Evolutionary conservation across 140 eudicot species (phyloP), one percentile per base, ranked within the genome.

Genomic region (Cichorium intybus): DNA sequence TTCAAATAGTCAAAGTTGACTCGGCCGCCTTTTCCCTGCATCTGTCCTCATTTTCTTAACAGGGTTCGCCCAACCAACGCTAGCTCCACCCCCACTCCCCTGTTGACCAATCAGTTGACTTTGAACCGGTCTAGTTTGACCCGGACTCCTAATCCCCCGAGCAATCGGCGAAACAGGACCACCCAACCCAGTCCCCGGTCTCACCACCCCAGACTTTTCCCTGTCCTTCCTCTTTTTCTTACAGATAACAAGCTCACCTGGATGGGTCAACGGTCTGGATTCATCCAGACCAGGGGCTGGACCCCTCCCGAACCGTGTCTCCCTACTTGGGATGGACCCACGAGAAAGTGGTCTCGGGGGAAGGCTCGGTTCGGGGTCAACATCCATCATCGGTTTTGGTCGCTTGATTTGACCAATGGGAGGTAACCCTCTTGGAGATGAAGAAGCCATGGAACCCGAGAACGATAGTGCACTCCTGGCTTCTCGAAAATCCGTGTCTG

Each of bases 221-320:
- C 96, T 68, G 33, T 93, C 99, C 69, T 88, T 88, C 67, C 99
- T 82, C 81, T 88, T 93, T 83, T 85, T 88, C 73, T 93, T 93
- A 86, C 95, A 83, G 39, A 88, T 84, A 6, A 93, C 99, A 56
- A 93, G 89, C 75, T 93, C 97, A 16, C 99, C 97, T 0, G 99
- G 99, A 79, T 93, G 99, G 37, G 93, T 72, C 22, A 81, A 78
- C 1, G 69, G 75, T 24, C 83, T 78, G 2, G 86, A 63, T 48
- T 77, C 85, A 5, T 87, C 94, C 23, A 62, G 80, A 59, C 41
- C 78, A 62, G 54, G 70, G 5, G 48, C 64, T 29, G 75, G 73
- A 17, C 70, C 70, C 59, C 54, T 63, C 39, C 84, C 88, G 35
- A 83, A 72, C 71, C 87, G 81, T 17, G 90, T 75, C 39, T 85